These are phyloP conservation scores for Pisolithus thermaeus DNA, from an alignment of 1,284 basidiomycete species.

Conservation along the genomic window DNA sequence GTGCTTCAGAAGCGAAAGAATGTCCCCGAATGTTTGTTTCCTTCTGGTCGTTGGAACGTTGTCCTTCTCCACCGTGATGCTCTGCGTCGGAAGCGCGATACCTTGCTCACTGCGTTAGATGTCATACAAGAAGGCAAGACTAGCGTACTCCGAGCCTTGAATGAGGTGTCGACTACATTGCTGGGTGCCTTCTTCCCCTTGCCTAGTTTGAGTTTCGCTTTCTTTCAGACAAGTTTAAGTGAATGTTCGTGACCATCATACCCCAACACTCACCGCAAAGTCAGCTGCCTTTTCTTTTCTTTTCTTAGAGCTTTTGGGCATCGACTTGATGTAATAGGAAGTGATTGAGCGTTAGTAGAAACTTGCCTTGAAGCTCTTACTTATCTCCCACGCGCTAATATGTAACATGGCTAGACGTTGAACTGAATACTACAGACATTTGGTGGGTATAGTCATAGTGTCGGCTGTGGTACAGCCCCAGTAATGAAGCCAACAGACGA, in stretches of 20 bases:
- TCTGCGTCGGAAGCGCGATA: conserved; percentile 86
- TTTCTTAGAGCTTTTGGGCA: conserved; percentile 87
- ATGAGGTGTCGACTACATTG: conserved; percentile 93
- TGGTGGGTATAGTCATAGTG: too few relatives aligned
- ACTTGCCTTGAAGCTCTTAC: too few relatives aligned
- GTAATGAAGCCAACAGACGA: too few relatives aligned
- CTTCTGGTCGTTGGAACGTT: conserved; percentile 66
- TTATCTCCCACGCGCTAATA: too few relatives aligned
- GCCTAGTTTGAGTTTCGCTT: conserved; percentile 94
- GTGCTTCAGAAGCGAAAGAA: conserved; percentile 79
- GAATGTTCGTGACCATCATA: conserved; percentile 2
- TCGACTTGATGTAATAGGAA: conserved; percentile 20
- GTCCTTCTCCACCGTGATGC: conserved; percentile 55
- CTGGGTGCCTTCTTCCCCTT: conserved; percentile 82
- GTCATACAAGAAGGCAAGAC: background rate
- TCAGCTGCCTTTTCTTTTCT: conserved; percentile 86
- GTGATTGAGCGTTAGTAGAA: background rate
- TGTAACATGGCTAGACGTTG: too few relatives aligned
- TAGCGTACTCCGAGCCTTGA: conserved; percentile 78
- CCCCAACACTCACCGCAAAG: conserved; percentile 57
- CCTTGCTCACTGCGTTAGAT: conserved; percentile 43
- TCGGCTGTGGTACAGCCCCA: too few relatives aligned
- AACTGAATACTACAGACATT: too few relatives aligned
- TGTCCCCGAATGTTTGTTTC: conserved; percentile 73
- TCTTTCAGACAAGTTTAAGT: conserved; percentile 44